Conservation (phyloP, 257 asterid species). For the Nicotiana benthamiana region DNA sequence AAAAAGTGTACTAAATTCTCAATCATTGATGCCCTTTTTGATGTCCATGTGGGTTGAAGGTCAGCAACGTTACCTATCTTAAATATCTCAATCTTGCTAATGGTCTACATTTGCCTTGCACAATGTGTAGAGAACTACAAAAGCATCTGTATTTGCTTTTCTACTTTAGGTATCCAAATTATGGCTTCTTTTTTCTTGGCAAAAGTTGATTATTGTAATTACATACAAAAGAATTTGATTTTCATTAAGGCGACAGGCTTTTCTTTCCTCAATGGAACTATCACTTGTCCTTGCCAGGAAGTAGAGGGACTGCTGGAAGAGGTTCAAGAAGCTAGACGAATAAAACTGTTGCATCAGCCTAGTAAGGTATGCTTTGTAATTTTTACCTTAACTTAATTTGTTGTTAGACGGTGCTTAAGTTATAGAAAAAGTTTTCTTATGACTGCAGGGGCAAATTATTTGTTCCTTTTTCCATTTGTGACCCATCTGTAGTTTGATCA, state of each 20-base stretch:
- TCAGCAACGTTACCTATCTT: background rate
- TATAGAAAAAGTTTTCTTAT: background rate
- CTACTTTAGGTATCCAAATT: background rate
- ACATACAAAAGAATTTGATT: background rate
- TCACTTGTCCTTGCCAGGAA: slow-evolving; percentile 19
- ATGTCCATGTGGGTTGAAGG: background rate
- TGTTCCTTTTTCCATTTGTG: background rate
- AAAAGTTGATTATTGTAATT: background rate
- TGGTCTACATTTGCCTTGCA: background rate
- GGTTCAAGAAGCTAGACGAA: slow-evolving; percentile 92
- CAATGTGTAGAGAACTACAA: background rate
- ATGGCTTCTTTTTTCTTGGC: background rate
- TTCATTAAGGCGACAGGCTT: background rate
- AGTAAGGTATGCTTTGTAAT: slow-evolving; percentile 28
- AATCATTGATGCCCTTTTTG: background rate
- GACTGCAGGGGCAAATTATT: background rate
- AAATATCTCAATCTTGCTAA: no score
- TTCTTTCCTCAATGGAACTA: background rate
- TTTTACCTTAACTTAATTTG: background rate
- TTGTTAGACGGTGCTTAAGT: background rate
- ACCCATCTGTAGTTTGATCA: background rate
- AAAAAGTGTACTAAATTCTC: background rate
- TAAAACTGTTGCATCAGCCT: slow-evolving; percentile 64
- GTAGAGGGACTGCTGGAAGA: slow-evolving; percentile 73
- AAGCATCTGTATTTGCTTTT: background rate